These are phyloP conservation scores for Microthlaspi erraticum DNA, from an alignment of 345 rosid genomes.

Conservation along the genomic window DNA sequence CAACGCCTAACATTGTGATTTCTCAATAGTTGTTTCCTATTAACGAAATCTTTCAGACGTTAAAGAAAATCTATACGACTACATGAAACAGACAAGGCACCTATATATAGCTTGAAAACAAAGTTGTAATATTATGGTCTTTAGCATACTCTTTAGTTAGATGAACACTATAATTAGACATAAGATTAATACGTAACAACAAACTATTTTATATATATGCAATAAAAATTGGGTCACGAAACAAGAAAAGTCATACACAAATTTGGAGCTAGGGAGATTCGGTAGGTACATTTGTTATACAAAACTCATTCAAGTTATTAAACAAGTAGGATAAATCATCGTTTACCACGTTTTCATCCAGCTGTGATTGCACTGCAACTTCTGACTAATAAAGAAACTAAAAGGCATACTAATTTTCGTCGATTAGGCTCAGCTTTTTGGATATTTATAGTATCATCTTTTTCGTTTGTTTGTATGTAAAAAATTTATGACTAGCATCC, in stretches of 20 bases:
- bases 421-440: conserved; percentile 21
- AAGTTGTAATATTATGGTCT: background rate
- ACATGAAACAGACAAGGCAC: background rate
- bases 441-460: background rate
- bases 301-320: conserved; percentile 13
- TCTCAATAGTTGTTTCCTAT: no score
- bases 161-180: background rate
- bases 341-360: conserved; percentile 35
- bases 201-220: background rate
- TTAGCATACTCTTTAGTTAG: background rate
- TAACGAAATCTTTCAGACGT: no score
- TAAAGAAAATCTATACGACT: background rate
- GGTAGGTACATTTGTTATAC: conserved; percentile 30
- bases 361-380: conserved; percentile 30
- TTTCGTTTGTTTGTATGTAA: conserved; percentile 1
- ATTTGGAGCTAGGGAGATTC: conserved; percentile 22
- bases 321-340: conserved; percentile 2
- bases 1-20: no score
- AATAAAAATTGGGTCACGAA: conserved; percentile 12
- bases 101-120: background rate
- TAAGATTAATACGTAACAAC: background rate
- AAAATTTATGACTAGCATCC: background rate
- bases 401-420: conserved; percentile 14
- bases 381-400: conserved; percentile 1
- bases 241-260: conserved; percentile 15